phyloP scores from a whole-genome alignment of 495 filamentous ascomycete genomes.

The Neurospora africana region DNA sequence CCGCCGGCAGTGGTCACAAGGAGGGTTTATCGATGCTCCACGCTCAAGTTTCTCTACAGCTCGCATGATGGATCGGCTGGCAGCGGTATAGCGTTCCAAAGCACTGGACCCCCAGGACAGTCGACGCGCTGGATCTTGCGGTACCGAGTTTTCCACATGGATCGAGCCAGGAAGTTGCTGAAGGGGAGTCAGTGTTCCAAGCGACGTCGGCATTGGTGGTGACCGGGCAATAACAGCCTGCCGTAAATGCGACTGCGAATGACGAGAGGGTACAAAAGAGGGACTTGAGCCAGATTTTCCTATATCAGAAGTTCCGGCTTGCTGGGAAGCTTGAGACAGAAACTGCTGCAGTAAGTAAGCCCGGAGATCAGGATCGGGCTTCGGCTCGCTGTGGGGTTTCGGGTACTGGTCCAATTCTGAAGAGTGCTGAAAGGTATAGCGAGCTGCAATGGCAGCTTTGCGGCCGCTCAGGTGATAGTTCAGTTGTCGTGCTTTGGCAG shows the following conservation, averaged over 20 bases:
- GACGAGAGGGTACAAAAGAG: neutral
- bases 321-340: conserved; percentile 9
- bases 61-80: conserved; percentile 55
- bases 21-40: conserved; percentile 62
- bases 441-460: conserved; percentile 49
- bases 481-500: conserved; percentile 67
- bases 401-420: neutral
- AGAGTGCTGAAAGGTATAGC: conserved; percentile 7
- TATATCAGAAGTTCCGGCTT: neutral
- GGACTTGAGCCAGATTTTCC: neutral
- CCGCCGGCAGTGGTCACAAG: conserved; percentile 74
- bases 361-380: conserved; percentile 27
- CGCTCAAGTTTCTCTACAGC: conserved; percentile 64
- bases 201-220: conserved; percentile 1
- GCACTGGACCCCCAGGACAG: neutral
- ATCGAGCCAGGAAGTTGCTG: neutral
- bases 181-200: neutral
- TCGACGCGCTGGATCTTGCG: conserved; percentile 12
- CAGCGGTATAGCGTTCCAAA: neutral
- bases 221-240: neutral
- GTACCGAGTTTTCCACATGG: conserved; percentile 9
- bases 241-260: neutral
- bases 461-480: conserved; percentile 72
- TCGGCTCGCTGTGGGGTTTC: conserved; percentile 3
- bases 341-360: conserved; percentile 36